Base-by-base conservation (phyloP, 768 basidiomycete genomes). In the Trametopsis cervina region DNA sequence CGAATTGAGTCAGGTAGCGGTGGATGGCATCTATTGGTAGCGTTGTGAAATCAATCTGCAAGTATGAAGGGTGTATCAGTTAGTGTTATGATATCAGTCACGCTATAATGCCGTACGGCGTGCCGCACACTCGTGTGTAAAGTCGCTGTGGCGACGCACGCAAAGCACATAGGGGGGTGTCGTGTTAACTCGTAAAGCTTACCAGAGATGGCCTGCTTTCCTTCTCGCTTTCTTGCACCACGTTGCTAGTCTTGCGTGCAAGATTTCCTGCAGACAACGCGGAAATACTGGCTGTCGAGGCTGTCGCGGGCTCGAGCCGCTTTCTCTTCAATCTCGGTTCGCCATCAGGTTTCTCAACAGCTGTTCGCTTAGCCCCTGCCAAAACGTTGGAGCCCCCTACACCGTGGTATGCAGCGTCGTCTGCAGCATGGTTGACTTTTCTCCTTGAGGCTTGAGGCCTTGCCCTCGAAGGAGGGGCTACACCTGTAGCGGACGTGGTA, bases 291-390 rank as follows among this genome's bases (percentile, higher is more conserved):
- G 36, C 25, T 22, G 37, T 48, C 24, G 59, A 57, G 47, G 58
- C 56, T 23, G 42, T 54, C 66, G 40, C 56, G 23, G 69, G 62
- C 27, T 85, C 85, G 29, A 77, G 70, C 54, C 83, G 76, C 66
- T 87, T 89, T 56, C 87, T 69, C 65, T 90, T 89, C 45, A 73
- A 71, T 42, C 86, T 72, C 13, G 82, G 79, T 55, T 89, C 87
- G n/a, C 83, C 83, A 6, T 88, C 85, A 21, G 68, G 73, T 57
- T 79, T 77, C 44, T 89, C 87, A 15, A 59, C 68, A 0, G 85
- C 86, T 39, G 78, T 77, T 54, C 87, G 67, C 60, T 89, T 89
- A 15, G 73, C 62, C 29, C 78, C 77, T 17, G 53, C 54, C 15
- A 47, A 40, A 9, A 26, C 23, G 37, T 40, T 42, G 4, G 42